Base-by-base conservation (phyloP, 148 eudicot species). In the Vaccinium macrocarpon region DNA sequence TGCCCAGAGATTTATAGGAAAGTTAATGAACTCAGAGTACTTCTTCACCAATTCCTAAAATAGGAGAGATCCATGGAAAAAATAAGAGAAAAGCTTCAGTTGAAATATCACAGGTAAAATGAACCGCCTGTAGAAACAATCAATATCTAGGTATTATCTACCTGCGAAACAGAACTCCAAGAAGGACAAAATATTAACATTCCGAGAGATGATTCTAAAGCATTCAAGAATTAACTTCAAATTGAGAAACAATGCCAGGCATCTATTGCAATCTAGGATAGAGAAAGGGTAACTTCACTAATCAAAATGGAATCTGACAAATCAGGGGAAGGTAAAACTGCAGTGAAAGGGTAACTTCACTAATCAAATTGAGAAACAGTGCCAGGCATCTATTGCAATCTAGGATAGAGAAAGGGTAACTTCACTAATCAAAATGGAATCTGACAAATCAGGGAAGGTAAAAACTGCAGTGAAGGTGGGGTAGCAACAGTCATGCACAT, bases 21-120 rank as follows among this genome's bases (percentile, higher is more conserved):
- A 97, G 86, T 97, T 97, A 62, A 97, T 97, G 84, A 97, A 97
- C 64, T 97, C 99, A 9, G 99, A 97, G 80, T 97, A 97, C 79
- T 83, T 95, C 86, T 97, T 95, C 87, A 97, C 99, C 89, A 97
- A 87, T 82, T 97, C 99, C 99, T 96, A 89, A 76, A 82, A 55
- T 15, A 27, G 81, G 6, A 75, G 38, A 50, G 61, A 78, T 81
- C 48, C 29, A 84, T 19, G 48, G 4, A n/a, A 78, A 53, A 72
- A 10, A 79, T 5, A 12, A 1, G 1, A 55, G 57, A 78, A 21
- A 77, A 53, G 9, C 68, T 8, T 19, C 29, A 35, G 9, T 49
- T 8, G 21, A 29, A 49, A 48, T 25, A 7, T 11, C 0, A 12
- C 18, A 25, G 27, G 16, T 1, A 25, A 52, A 18, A 51, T 52